A percentile compares a stretch with the other conserved stretches of the same genome.
Conservation (phyloP, 1,284 basidiomycete genomes). For the Laetiporus sulphureus region DNA sequence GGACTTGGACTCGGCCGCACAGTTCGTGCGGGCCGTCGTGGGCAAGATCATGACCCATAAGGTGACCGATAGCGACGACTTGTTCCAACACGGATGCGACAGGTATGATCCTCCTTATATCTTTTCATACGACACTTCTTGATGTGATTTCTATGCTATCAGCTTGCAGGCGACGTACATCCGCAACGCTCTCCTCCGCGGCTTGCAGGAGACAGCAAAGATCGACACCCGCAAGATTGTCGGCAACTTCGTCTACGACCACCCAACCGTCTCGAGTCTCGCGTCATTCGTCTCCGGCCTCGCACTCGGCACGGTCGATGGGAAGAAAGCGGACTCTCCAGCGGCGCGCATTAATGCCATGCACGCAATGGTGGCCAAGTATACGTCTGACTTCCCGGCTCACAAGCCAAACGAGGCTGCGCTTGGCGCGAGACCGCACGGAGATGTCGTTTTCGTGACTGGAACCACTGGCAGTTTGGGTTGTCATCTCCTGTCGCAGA, state of each 20-base stretch:
- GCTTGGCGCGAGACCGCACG: not conserved
- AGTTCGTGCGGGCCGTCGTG: constrained; percentile 26
- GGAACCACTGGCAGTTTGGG: constrained; percentile 16
- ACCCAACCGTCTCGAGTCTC: constrained; percentile 26
- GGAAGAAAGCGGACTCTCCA: not conserved
- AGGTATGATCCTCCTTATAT: too few relatives aligned
- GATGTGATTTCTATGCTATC: not conserved
- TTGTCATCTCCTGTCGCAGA: constrained; percentile 11
- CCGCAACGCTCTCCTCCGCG: constrained; percentile 31
- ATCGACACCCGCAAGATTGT: constrained; percentile 18
- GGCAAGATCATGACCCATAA: constrained; percentile 17
- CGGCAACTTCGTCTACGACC: constrained; percentile 29
- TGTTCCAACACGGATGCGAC: constrained; percentile 38
- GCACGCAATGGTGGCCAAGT: constrained; percentile 7
- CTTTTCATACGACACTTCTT: too few relatives aligned
- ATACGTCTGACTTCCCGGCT: not conserved
- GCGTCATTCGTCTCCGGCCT: constrained; percentile 17
- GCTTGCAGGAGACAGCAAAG: constrained; percentile 22
- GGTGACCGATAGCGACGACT: constrained; percentile 30
- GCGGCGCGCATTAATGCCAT: not conserved
- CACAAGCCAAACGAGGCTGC: not conserved
- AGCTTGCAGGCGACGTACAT: constrained; percentile 36
- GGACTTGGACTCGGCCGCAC: constrained; percentile 14
- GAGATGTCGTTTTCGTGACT: constrained; percentile 11
- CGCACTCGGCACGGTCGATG: constrained; percentile 1